Percentiles rank a stretch among this genome's conserved stretches.
Conservation (phyloP, 2,329 filamentous ascomycete species). For the Xylaria sp. region DNA sequence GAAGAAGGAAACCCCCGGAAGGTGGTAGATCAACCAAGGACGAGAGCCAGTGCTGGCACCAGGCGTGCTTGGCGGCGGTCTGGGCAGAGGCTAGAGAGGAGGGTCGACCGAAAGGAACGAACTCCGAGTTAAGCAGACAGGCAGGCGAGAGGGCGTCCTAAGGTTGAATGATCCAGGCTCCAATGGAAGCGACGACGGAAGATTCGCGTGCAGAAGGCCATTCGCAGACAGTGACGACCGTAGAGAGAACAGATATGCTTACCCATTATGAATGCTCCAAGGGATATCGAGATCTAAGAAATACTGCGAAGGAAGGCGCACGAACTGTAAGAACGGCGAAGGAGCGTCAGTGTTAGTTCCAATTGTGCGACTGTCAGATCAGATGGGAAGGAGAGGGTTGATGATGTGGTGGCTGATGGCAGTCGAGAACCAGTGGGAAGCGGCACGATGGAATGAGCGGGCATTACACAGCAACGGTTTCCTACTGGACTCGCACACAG, state of each 20-base stretch:
- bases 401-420: not conserved
- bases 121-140: slow-evolving; percentile 6
- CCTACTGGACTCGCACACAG: not conserved
- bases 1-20: slow-evolving; percentile 38
- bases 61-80: slow-evolving; percentile 28
- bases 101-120: slow-evolving; percentile 11
- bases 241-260: slow-evolving; percentile 36
- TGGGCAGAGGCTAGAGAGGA: slow-evolving; percentile 7
- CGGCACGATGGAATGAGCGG: not conserved
- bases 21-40: slow-evolving; percentile 43
- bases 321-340: slow-evolving; percentile 24
- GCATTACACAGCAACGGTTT: slow-evolving; percentile 4
- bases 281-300: slow-evolving; percentile 27
- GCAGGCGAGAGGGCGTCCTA: slow-evolving; percentile 5
- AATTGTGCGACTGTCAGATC: slow-evolving; percentile 1
- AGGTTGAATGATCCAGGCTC: slow-evolving; percentile 10
- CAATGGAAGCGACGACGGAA: slow-evolving; percentile 17
- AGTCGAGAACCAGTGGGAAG: slow-evolving; percentile 1
- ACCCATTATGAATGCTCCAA: slow-evolving; percentile 41
- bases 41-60: slow-evolving; percentile 27
- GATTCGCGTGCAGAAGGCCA: slow-evolving; percentile 24
- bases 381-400: slow-evolving; percentile 7
- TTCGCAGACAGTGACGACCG: slow-evolving; percentile 23
- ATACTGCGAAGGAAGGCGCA: slow-evolving; percentile 27
- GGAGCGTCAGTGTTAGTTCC: slow-evolving; percentile 25